Evolutionary conservation across 106 monocot species (phyloP), one percentile per base, ranked within the genome.

Genomic region (Acorus calamus): DNA sequence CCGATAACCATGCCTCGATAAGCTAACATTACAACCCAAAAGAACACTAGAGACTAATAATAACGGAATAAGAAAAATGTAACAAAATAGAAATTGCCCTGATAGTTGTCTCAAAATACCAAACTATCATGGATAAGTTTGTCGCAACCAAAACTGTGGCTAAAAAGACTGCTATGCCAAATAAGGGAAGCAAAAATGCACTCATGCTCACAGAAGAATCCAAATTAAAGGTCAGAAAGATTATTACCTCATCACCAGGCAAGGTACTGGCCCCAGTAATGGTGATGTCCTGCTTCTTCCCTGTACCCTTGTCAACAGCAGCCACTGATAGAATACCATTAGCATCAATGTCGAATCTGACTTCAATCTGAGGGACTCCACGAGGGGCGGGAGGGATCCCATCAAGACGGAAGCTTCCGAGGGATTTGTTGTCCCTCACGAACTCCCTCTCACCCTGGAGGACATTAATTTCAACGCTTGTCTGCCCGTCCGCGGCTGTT

Each of bases 381-480:
- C 92, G 71, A 9, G 92, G 92, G 3, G 92, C 84, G 13, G 87
- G 92, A 14, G 92, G 92, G 45, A 92, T 92, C 58, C 92, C 92
- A 67, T 92, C 92, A 11, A 92, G 77, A 10, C 92, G 76, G 82
- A 92, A 92, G 47, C 87, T 92, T 52, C 92, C 92, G 46, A 92
- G 64, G 5, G 87, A 84, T 57, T 92, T 92, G 57, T 92, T 92
- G 67, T 92, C 92, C 61, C 80, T 84, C 45, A 92, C 92, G 69
- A 92, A 88, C 66, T 92, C 87, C 73, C 92, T 77, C 56, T 92
- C 92, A 58, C 92, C 92, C 71, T 92, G 92, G 45, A 92, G 87
- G 56, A 88, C 82, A 65, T 88, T 92, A 55, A 92, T 85, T 67
- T 92, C 92, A 3, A 92, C 87, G 47, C 87, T 92, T n/a, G 92